phyloP scores from a whole-genome alignment of 768 basidiomycete genomes.

The Tulasnella sp. region DNA sequence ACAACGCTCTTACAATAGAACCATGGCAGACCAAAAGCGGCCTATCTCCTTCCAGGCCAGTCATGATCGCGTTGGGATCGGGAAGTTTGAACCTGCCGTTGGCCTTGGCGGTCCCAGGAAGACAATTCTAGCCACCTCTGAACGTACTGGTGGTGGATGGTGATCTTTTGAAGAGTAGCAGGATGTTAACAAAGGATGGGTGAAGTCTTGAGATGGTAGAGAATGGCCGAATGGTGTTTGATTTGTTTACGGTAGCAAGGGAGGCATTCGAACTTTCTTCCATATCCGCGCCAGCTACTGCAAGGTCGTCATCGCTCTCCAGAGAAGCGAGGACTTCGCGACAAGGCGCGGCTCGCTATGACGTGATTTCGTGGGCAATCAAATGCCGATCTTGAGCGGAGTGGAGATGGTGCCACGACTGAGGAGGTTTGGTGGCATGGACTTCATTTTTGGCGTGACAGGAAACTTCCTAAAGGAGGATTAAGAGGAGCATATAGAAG shows the following conservation, averaged over 20 bases:
- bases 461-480: constrained; percentile 46
- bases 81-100: constrained; percentile 12
- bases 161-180: constrained; percentile 62
- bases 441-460: constrained; percentile 48
- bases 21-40: not conserved
- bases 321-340: not conserved
- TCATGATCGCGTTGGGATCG: not conserved
- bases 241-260: constrained; percentile 46
- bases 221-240: constrained; percentile 68
- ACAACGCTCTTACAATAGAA: not conserved
- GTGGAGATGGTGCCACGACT: constrained; percentile 54
- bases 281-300: not conserved
- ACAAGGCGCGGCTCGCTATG: constrained; percentile 23
- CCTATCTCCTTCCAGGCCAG: not conserved
- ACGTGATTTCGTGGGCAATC: constrained; percentile 56
- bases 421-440: constrained; percentile 49
- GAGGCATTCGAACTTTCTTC: constrained; percentile 3
- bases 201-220: constrained; percentile 74
- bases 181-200: constrained; percentile 66
- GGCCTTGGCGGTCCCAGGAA: constrained; percentile 2
- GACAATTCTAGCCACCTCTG: constrained; percentile 30
- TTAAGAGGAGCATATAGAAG: constrained; percentile 63
- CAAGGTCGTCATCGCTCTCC: not conserved
- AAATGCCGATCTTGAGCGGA: constrained; percentile 48
- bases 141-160: constrained; percentile 75